A percentile compares a stretch with the other conserved stretches of the same genome.
These are phyloP conservation scores for Tripterygium wilfordii DNA, from an alignment of 177 flowering plant species.

Conservation along the genomic window DNA sequence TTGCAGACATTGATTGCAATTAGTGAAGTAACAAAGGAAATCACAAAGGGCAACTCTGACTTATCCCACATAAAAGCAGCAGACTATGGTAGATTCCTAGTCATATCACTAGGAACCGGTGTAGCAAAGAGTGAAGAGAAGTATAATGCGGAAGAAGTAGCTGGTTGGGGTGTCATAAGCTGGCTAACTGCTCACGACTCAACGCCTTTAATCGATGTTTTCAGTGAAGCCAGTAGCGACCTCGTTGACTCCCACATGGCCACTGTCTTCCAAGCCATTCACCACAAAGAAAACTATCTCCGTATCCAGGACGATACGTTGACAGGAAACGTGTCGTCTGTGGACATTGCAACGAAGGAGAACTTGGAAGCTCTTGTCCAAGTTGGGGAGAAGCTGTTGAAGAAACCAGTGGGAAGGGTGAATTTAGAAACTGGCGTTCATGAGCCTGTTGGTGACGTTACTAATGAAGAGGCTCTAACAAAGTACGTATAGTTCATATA, in stretches of 20 bases:
- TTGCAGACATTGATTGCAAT: conserved; percentile 38
- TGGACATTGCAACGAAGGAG: conserved; percentile 22
- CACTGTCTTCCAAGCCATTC: conserved; percentile 35
- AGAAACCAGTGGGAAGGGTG: conserved; percentile 28
- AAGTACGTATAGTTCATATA: too few relatives aligned
- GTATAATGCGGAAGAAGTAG: conserved; percentile 30
- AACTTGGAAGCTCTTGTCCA: conserved; percentile 24
- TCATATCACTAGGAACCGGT: conserved; percentile 59
- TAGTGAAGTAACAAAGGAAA: conserved; percentile 27
- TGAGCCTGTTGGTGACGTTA: conserved; percentile 14
- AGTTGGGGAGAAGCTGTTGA: conserved; percentile 22
- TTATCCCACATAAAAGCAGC: conserved; percentile 16
- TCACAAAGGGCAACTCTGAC: conserved; percentile 13
- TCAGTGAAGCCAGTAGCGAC: conserved; percentile 37
- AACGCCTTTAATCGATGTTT: conserved; percentile 39
- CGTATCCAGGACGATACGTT: conserved; percentile 50
- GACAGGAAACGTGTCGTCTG: conserved; percentile 16
- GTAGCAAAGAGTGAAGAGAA: conserved; percentile 23
- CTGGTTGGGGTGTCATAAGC: conserved; percentile 46
- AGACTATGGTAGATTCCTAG: conserved; percentile 29
- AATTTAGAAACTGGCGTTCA: conserved; percentile 21
- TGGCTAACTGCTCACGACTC: conserved; percentile 34
- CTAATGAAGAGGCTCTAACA: conserved; percentile 32
- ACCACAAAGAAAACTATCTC: conserved; percentile 33
- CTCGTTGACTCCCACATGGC: conserved; percentile 47